Conservation (phyloP, 1,284 basidiomycete species). For the Polyporus tsugae region DNA sequence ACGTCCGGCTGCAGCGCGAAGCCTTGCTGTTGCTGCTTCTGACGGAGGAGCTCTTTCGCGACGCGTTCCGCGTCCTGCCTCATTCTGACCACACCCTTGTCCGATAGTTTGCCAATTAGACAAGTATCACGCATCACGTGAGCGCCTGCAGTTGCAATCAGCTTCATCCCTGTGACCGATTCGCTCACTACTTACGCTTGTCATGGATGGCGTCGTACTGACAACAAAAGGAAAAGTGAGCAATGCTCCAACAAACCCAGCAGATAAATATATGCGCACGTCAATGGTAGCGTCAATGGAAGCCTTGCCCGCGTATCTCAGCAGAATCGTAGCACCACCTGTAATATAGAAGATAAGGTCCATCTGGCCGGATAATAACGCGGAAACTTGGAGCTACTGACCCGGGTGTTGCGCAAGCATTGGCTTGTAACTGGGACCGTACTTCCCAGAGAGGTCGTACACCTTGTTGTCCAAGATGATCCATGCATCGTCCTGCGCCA, state of each 20-base stretch:
- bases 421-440: slow-evolving; percentile 18
- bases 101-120: slow-evolving; percentile 33
- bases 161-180: neutral
- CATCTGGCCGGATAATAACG: too few relatives aligned
- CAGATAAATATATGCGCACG: slow-evolving; percentile 16
- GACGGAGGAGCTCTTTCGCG: slow-evolving; percentile 27
- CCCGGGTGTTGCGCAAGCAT: slow-evolving; percentile 37
- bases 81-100: slow-evolving; percentile 34
- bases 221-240: neutral
- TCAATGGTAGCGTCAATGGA: slow-evolving; percentile 34
- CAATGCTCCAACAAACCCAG: neutral
- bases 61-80: slow-evolving; percentile 35
- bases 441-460: slow-evolving; percentile 30
- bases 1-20: slow-evolving; percentile 35
- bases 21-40: slow-evolving; percentile 32
- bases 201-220: slow-evolving; percentile 39
- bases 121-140: slow-evolving; percentile 34
- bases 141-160: slow-evolving; percentile 25
- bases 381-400: slow-evolving; percentile 13
- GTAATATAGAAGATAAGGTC: neutral
- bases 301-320: slow-evolving; percentile 37
- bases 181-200: slow-evolving; percentile 23
- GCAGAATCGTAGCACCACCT: slow-evolving; percentile 34
- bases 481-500: slow-evolving; percentile 36
- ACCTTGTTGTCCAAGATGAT: slow-evolving; percentile 39